Base-by-base conservation (phyloP, 164 flowering plant genomes). In the Stephania yunnanensis region DNA sequence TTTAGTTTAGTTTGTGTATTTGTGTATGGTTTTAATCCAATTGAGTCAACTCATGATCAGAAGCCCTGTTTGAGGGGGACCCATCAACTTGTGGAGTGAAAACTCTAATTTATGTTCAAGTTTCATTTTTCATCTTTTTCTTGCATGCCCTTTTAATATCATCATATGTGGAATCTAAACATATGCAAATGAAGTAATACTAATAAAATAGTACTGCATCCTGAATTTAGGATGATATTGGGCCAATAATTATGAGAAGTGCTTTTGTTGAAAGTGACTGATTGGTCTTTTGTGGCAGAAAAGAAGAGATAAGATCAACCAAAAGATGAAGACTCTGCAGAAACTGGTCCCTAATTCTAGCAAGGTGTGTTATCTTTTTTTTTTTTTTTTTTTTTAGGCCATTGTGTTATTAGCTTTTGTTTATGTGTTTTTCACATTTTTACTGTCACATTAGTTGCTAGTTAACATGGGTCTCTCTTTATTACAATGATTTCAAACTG, bases 251-350 rank as follows among this genome's bases (percentile, higher is more conserved):
- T 15, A 58, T 58, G 61, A 7, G 64, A 58, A 58, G 0, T 58
- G 64, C 64, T 58, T 17, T 58, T 58, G 55, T 45, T 17, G 22
- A 17, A 70, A 44, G 12, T 65, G 31, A 65, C 30, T 22, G 12
- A 65, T 22, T 65, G 68, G 68, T 20, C 68, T 25, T 22, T 46
- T 74, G 61, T 8, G 80, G 67, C 67, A 89, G 95, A 85, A 74
- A 73, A 84, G 95, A 44, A 80, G 95, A 73, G 90, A 91, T 73
- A 70, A 86, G 78, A 91, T 91, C 75, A 91, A 91, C 75, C 88
- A 88, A 80, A 91, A 83, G 85, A 89, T 91, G 89, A 89, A 84
- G 79, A 82, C 91, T 69, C 78, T 91, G 63, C 93, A 89, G 77
- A 91, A 85, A 78, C 74, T 91, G 78, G 91, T 91, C 48, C 95